These are phyloP conservation scores for Cutaneotrichosporon curvatum DNA, from an alignment of 1,284 basidiomycete genomes.

Conservation along the genomic window DNA sequence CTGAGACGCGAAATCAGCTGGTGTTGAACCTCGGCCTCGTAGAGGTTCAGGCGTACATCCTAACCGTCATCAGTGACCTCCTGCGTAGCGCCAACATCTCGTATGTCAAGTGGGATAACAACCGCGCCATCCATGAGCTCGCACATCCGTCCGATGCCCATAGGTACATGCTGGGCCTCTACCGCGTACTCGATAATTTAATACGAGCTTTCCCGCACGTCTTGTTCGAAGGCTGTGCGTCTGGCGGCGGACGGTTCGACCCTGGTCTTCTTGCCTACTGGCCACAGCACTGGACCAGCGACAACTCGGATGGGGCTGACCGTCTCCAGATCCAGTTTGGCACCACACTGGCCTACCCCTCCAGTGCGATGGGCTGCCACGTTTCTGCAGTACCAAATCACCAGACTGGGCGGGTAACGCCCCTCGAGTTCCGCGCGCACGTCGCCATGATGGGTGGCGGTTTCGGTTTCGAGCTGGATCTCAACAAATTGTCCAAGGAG, in stretches of 20 bases:
- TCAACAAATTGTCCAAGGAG: conserved; percentile 11
- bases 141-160: conserved; percentile 19
- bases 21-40: conserved; percentile 25
- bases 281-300: conserved; percentile 28
- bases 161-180: conserved; percentile 28
- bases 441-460: conserved; percentile 34
- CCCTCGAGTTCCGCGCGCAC: conserved; percentile 31
- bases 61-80: conserved; percentile 15
- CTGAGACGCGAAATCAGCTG: conserved; percentile 25
- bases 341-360: conserved; percentile 25
- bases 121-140: conserved; percentile 32
- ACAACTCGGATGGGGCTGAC: conserved; percentile 30
- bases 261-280: conserved; percentile 29
- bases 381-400: conserved; percentile 29
- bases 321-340: conserved; percentile 30
- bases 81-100: conserved; percentile 19
- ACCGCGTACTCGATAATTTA: conserved; percentile 23
- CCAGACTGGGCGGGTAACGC: conserved; percentile 21
- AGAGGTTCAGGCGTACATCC: conserved; percentile 29
- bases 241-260: conserved; percentile 32
- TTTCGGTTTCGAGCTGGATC: conserved; percentile 33
- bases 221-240: conserved; percentile 32
- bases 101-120: conserved; percentile 37
- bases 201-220: conserved; percentile 24
- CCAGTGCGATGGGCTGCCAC: conserved; percentile 26